Conservation (phyloP, 2,329 filamentous ascomycete species). For the Pestalotiopsis fici region DNA sequence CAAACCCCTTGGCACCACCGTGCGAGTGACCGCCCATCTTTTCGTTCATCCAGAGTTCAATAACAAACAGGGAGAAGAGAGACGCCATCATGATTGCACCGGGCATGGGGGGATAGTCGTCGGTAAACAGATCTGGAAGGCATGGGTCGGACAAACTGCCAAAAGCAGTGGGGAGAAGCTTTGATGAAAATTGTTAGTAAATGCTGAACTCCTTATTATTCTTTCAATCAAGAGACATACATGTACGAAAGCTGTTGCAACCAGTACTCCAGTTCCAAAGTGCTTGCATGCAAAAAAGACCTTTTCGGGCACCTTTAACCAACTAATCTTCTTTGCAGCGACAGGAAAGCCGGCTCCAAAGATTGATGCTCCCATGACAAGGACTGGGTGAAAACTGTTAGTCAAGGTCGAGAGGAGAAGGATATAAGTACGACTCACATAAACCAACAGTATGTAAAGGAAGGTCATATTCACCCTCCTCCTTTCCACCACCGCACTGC, state of each 20-base stretch:
- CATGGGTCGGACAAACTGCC: constrained; percentile 51
- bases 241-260: constrained; percentile 75
- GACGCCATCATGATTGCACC: constrained; percentile 67
- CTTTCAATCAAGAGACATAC: constrained; percentile 37
- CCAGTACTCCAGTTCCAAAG: constrained; percentile 71
- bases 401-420: background rate
- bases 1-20: constrained; percentile 53
- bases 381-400: constrained; percentile 26
- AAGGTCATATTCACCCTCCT: constrained; percentile 42
- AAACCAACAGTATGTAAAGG: constrained; percentile 40
- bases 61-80: constrained; percentile 61
- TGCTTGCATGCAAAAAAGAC: constrained; percentile 65
- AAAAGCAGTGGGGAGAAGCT: constrained; percentile 63
- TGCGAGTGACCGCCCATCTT: constrained; percentile 62
- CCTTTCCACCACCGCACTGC: constrained; percentile 36
- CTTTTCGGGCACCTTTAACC: constrained; percentile 57
- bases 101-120: constrained; percentile 61
- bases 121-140: constrained; percentile 60
- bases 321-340: constrained; percentile 55
- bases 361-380: constrained; percentile 40
- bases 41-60: constrained; percentile 62
- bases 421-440: constrained; percentile 32
- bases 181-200: constrained; percentile 8
- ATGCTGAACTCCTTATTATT: background rate
- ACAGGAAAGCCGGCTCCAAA: constrained; percentile 54